Evolutionary conservation across 495 filamentous ascomycete species (phyloP).

Genomic region (Cairneyella variabilis): DNA sequence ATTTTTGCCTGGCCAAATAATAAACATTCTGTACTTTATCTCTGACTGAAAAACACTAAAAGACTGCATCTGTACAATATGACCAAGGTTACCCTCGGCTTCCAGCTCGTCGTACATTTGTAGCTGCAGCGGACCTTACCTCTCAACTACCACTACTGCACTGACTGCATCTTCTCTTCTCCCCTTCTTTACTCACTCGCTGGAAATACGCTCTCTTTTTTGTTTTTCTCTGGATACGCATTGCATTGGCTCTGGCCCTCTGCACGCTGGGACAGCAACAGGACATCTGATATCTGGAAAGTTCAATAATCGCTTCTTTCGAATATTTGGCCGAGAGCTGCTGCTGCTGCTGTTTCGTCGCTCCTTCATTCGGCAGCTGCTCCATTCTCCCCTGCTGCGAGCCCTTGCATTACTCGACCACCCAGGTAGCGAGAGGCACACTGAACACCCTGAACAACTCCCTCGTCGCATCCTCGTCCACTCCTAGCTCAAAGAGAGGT

Average conservation of each 20-base stretch:
- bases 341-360: background rate
- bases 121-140: too few species aligned
- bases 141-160: background rate
- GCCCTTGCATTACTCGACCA: conserved; percentile 4
- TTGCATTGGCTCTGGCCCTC: background rate
- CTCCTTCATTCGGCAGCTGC: conserved; percentile 6
- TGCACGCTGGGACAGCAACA: background rate
- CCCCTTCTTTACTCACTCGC: background rate
- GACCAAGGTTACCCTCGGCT: background rate
- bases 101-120: too few species aligned
- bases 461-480: background rate
- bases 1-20: background rate
- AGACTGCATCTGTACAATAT: too few species aligned
- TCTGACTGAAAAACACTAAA: too few species aligned
- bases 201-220: background rate
- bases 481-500: background rate
- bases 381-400: background rate
- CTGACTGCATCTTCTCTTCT: background rate
- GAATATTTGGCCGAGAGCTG: too few species aligned
- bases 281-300: background rate
- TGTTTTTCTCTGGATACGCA: background rate
- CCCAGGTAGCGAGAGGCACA: background rate
- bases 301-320: background rate
- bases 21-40: too few species aligned
- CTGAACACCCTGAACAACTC: background rate